phyloP scores from a whole-genome alignment of 257 asterid genomes.

The Leptodermis oblonga region DNA sequence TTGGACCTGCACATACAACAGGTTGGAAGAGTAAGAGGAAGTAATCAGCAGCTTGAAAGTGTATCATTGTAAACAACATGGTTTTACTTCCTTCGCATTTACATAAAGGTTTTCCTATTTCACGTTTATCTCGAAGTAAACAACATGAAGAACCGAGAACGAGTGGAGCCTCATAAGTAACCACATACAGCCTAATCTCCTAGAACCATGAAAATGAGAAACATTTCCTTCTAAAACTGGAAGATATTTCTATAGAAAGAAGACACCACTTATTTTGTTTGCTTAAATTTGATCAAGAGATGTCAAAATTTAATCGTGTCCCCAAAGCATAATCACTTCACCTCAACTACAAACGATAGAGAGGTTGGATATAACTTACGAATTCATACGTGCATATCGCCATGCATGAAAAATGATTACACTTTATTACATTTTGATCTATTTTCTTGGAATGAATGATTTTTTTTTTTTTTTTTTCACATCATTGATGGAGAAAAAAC shows the following conservation, averaged over 20 bases:
- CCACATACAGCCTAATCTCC: neutral
- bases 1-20: constrained; percentile 51
- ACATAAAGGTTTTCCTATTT: neutral
- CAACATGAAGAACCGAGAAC: neutral
- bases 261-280: neutral
- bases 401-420: neutral
- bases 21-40: neutral
- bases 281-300: neutral
- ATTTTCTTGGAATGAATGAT: neutral
- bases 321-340: neutral
- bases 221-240: neutral
- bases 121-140: neutral
- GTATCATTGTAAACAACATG: neutral
- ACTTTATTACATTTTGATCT: neutral
- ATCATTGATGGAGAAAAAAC: neutral
- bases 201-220: neutral
- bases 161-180: neutral
- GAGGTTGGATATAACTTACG: neutral
- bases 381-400: neutral
- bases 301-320: neutral
- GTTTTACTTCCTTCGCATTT: neutral
- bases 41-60: neutral
- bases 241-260: constrained; percentile 1
- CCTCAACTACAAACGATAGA: too few species aligned
- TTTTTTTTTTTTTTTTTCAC: too few species aligned